Conservation (phyloP, 2,329 filamentous ascomycete species). For the Plenodomus tracheiphilus region DNA sequence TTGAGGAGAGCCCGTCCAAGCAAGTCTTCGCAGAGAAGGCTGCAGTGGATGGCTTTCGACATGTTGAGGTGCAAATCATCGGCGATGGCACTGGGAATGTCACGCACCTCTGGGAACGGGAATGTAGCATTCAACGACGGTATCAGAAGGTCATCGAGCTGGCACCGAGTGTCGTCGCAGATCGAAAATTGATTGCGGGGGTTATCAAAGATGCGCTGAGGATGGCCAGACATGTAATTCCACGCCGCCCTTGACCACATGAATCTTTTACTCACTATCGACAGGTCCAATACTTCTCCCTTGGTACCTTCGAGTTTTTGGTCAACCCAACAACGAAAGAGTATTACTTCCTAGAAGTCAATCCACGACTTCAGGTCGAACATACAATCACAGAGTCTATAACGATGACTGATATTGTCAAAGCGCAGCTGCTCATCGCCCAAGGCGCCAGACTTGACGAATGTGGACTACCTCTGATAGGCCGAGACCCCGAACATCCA, state of each 20-base stretch:
- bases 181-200: conserved; percentile 52
- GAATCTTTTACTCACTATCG: neutral
- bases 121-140: conserved; percentile 63
- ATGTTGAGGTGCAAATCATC: conserved; percentile 64
- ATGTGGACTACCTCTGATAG: conserved; percentile 34
- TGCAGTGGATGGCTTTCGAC: conserved; percentile 63
- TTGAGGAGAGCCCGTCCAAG: conserved; percentile 61
- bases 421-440: conserved; percentile 57
- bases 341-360: conserved; percentile 65
- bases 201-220: conserved; percentile 59
- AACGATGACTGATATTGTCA: conserved; percentile 58
- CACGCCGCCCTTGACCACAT: neutral
- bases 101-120: conserved; percentile 62
- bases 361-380: conserved; percentile 64
- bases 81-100: conserved; percentile 59
- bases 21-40: conserved; percentile 65
- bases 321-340: conserved; percentile 54
- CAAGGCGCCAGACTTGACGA: conserved; percentile 52
- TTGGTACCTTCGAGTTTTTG: conserved; percentile 69
- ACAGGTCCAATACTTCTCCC: conserved; percentile 58
- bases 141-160: conserved; percentile 66
- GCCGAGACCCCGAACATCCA: conserved; percentile 35
- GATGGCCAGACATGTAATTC: conserved; percentile 53
- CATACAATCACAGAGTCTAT: conserved; percentile 65
- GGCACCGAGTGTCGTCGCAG: conserved; percentile 56